These are phyloP conservation scores for Cyclotella sp. DNA, from an alignment of 108 stramenopile genomes.

Conservation along the genomic window DNA sequence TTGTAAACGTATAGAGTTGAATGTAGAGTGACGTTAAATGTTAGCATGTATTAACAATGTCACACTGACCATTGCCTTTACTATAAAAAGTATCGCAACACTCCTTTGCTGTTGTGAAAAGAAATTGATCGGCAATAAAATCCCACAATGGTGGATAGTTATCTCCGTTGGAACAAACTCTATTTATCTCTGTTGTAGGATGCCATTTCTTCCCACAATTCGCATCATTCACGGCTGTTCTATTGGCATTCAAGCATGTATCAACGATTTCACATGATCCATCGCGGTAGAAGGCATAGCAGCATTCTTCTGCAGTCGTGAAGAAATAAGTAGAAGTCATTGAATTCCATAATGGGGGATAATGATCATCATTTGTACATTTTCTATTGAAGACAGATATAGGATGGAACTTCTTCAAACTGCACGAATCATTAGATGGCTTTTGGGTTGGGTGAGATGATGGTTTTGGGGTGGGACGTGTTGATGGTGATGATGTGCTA, in stretches of 20 bases:
- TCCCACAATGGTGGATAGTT: constrained; percentile 23
- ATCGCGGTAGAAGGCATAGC: constrained; percentile 4
- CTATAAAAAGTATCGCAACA: constrained; percentile 24
- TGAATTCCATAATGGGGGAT: constrained; percentile 21
- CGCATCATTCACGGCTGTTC: not conserved
- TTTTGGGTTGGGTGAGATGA: not conserved
- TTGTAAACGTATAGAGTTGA: too few relatives aligned
- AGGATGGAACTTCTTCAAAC: constrained; percentile 9
- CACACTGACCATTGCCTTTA: constrained; percentile 12
- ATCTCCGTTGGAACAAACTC: constrained; percentile 27
- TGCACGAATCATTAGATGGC: not conserved
- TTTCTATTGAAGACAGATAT: constrained; percentile 1
- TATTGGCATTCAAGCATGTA: not conserved
- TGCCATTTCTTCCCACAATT: constrained; percentile 23
- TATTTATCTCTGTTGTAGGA: not conserved
- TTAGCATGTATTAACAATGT: constrained; percentile 18
- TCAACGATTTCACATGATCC: constrained; percentile 20
- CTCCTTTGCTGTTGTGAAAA: constrained; percentile 14
- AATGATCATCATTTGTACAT: constrained; percentile 19
- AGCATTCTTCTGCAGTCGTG: not conserved
- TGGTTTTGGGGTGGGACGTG: not conserved
- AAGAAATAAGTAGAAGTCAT: constrained; percentile 15
- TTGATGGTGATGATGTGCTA: not conserved
- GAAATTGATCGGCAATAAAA: not conserved
- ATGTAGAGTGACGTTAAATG: not conserved